Evolutionary conservation across 805 yeast genomes (phyloP), one percentile per base, ranked within the genome.

Genomic region (Starmerella scarabaei): DNA sequence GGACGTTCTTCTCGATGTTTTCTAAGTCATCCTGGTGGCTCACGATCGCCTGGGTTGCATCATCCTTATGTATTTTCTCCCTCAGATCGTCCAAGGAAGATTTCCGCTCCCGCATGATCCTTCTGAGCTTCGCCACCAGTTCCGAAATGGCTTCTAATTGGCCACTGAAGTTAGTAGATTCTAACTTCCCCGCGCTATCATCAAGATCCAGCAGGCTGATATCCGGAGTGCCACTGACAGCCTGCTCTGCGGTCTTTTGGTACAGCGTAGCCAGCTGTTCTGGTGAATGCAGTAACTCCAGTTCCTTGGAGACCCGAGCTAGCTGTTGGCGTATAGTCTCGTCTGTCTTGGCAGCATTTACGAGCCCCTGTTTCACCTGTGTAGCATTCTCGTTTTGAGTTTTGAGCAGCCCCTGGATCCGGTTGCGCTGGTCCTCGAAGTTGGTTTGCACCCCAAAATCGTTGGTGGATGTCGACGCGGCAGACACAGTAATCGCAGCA

Each of bases 21-120:
- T 73, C 62, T 29, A 68, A 69, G n/a, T 37, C 14, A 18, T 37
- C 34, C 44, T 71, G 73, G 54, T 81, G 78, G 48, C 77, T 63
- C 7, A 88, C 71, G 24, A 88, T 65, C 11, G 77, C 64, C 38
- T 78, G 76, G 0, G 94, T 78, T 36, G 85, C 83, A 55, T 88
- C 96, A 60, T 88, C 97, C 15, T 35, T 24, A 52, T 77, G 91
- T 26, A 81, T 75, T 35, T 71, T 71, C 5, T 65, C 68, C 53
- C 84, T 84, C 52, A 88, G 65, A 36, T 76, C 82, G 2, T 67
- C 67, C 27, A 81, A 63, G 2, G 78, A 67, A 29, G 73, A 65
- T 5, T 63, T 57, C 34, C 93, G 73, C 55, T 81, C 91, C 24
- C 69, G 63, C 50, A 75, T 75, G 42, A 84, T 55, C 33, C 71